These are phyloP conservation scores for Phycomyces nitens DNA, from an alignment of 192 early-diverging fungal species.

Conservation along the genomic window DNA sequence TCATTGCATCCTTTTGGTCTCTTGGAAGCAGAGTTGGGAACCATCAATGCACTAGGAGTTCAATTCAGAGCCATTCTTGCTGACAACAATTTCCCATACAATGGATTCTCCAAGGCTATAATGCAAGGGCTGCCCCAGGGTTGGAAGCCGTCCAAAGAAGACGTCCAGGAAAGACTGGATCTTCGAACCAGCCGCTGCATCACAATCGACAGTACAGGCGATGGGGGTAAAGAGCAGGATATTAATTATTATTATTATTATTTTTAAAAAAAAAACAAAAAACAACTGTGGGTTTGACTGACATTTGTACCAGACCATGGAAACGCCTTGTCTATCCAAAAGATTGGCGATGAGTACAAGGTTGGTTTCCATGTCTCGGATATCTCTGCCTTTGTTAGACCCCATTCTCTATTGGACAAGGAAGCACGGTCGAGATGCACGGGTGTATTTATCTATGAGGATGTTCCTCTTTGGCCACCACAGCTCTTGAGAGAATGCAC, in stretches of 20 bases:
- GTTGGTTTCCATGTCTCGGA: constrained; percentile 86
- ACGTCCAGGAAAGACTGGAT: constrained; percentile 61
- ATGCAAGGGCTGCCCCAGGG: constrained; percentile 71
- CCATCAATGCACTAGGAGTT: constrained; percentile 73
- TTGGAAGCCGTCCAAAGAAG: constrained; percentile 74
- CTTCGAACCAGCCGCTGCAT: constrained; percentile 70
- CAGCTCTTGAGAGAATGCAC: constrained; percentile 88
- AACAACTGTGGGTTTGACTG: too few relatives aligned
- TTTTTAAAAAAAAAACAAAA: constrained; percentile 45
- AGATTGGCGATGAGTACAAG: constrained; percentile 63
- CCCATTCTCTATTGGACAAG: constrained; percentile 82
- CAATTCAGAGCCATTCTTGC: constrained; percentile 77
- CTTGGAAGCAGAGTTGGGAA: constrained; percentile 64
- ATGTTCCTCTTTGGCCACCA: constrained; percentile 91
- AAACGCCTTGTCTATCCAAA: constrained; percentile 67
- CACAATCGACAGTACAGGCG: constrained; percentile 81
- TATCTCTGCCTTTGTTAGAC: constrained; percentile 90
- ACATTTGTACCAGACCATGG: constrained; percentile 51
- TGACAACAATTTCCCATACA: constrained; percentile 70
- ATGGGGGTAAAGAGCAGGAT: constrained; percentile 59
- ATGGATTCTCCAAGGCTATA: constrained; percentile 65
- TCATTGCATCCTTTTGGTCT: constrained; percentile 70
- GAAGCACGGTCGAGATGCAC: constrained; percentile 89
- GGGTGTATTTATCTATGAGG: constrained; percentile 88
- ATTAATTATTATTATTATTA: too few relatives aligned